Evolutionary conservation across 192 early-diverging fungal genomes (phyloP).

Genomic region (Chytriomyces confervae): DNA sequence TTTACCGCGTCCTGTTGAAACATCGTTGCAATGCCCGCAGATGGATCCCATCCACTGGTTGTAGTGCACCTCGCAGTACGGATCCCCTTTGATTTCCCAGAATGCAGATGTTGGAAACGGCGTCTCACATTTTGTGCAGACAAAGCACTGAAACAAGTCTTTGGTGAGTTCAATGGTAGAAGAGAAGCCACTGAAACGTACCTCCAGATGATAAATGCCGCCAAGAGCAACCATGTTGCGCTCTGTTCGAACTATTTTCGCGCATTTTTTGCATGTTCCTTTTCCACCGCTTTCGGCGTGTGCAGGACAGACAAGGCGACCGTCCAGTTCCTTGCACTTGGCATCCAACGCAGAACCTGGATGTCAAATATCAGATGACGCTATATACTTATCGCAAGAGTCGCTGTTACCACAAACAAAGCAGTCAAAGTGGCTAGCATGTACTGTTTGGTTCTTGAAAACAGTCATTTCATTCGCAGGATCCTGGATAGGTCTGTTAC

Average conservation of each 20-base stretch:
- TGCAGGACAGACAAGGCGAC: slow-evolving; percentile 56
- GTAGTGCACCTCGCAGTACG: slow-evolving; percentile 58
- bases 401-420: slow-evolving; percentile 44
- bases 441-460: slow-evolving; percentile 43
- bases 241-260: slow-evolving; percentile 47
- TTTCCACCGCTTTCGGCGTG: slow-evolving; percentile 44
- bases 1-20: slow-evolving; percentile 48
- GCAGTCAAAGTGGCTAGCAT: slow-evolving; percentile 58
- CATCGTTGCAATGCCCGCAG: slow-evolving; percentile 50
- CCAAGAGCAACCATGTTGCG: slow-evolving; percentile 48
- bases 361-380: not conserved
- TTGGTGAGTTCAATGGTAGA: not conserved
- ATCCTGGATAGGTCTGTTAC: slow-evolving; percentile 52
- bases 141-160: slow-evolving; percentile 53
- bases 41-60: slow-evolving; percentile 51
- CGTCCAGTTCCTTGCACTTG: slow-evolving; percentile 50
- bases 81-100: slow-evolving; percentile 51
- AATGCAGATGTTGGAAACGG: slow-evolving; percentile 48
- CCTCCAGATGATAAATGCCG: slow-evolving; percentile 57
- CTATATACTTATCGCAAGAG: not conserved
- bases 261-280: slow-evolving; percentile 50
- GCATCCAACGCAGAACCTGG: slow-evolving; percentile 30
- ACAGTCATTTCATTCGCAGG: slow-evolving; percentile 34
- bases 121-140: slow-evolving; percentile 56
- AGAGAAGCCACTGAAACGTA: slow-evolving; percentile 6